phyloP scores from a whole-genome alignment of 2,329 filamentous ascomycete species.

The Trichoderma aggressivum region DNA sequence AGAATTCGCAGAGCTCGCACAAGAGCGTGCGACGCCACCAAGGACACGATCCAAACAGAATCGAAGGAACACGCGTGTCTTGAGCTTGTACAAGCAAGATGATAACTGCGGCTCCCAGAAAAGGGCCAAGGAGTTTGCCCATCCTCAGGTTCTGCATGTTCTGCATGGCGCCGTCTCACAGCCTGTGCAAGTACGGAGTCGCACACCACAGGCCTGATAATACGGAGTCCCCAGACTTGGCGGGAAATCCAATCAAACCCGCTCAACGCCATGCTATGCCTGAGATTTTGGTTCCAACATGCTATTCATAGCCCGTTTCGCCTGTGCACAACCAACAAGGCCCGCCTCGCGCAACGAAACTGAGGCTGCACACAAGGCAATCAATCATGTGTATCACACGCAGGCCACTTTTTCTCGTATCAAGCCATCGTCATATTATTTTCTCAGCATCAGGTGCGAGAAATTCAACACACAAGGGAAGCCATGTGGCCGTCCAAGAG shows the following conservation, averaged over 20 bases:
- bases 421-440: not conserved
- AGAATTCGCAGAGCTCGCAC: not conserved
- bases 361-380: not conserved
- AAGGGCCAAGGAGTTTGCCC: not conserved
- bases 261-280: no score
- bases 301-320: not conserved
- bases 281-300: not conserved
- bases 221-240: constrained; percentile 4
- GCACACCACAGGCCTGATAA: not conserved
- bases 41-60: not conserved
- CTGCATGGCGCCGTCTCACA: not conserved
- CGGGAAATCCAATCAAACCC: not conserved
- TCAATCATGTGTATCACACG: not conserved
- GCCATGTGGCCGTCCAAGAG: not conserved
- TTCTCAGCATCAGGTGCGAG: not conserved
- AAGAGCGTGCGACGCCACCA: not conserved
- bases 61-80: not conserved
- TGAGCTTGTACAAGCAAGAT: not conserved
- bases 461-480: not conserved
- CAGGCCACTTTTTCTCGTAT: not conserved
- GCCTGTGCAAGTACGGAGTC: constrained; percentile 1
- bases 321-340: not conserved
- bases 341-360: not conserved
- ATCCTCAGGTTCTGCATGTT: not conserved
- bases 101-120: not conserved